Base-by-base conservation (phyloP, 1,139 yeast genomes). In the Insectozyma bohioensis region DNA sequence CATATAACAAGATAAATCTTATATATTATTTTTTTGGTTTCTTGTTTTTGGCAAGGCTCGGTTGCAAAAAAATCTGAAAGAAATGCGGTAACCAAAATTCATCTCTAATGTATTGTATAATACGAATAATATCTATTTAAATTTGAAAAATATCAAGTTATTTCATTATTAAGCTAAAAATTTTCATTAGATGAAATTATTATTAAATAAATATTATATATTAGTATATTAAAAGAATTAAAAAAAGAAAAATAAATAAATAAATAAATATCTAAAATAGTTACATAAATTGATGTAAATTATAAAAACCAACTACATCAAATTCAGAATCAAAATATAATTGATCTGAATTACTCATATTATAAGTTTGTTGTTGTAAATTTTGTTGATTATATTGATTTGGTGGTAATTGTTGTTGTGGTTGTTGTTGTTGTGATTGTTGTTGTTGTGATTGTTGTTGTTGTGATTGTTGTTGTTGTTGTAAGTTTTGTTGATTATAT, bases 261-360 rank as follows among this genome's bases (percentile, higher is more conserved):
- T 4, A 20, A 20, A 20, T 10, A 24, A 15, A 18, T 21, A 28
- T 16, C 7, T 19, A 26, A n/a, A 19, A 9, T 21, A 15, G 21
- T 23, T 14, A 10, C 26, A 23, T 17, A 29, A 15, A 29, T 23
- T n/a, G n/a, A n/a, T n/a, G n/a, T 24, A 28, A 22, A 10, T 32
- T 28, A 14, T 30, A 36, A 20, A 26, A 18, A 20, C 30, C 28
- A 19, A 32, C 17, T 8, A 39, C 20, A 21, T 37, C 37, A 28
- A 37, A 32, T 9, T 35, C 34, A 13, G 33, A 24, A 33, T 34
- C 33, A 12, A 25, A 19, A 17, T 23, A 35, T 6, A 31, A 19
- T 18, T 19, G 33, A 9, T 34, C 23, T 4, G 15, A 16, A 18
- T 22, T 23, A 20, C 18, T 23, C 28, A 22, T 18, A 18, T 20